These are phyloP conservation scores for Syncephalastrum monosporum DNA, from an alignment of 371 early-diverging fungal species.

Conservation along the genomic window DNA sequence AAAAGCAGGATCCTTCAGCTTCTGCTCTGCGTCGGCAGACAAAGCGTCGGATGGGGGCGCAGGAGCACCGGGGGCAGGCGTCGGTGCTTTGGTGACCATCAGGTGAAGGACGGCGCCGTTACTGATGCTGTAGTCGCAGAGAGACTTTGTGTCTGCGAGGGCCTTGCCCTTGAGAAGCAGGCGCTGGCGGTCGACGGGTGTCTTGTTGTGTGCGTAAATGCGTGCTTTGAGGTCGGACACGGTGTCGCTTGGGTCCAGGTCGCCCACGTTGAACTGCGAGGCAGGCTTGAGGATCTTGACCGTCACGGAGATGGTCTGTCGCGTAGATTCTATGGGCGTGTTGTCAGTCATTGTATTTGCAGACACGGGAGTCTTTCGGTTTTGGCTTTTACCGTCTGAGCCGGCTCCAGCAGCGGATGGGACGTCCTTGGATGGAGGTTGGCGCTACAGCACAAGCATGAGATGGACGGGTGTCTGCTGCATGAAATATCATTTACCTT, in stretches of 20 bases:
- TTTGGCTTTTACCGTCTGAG: too few species aligned
- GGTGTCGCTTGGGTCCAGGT: conserved; percentile 26
- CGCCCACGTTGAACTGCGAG: conserved; percentile 33
- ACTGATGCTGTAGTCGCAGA: conserved; percentile 48
- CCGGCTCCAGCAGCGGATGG: too few species aligned
- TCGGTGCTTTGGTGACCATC: conserved; percentile 50
- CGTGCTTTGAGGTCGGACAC: conserved; percentile 45
- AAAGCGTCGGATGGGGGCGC: not conserved
- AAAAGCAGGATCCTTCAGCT: conserved; percentile 29
- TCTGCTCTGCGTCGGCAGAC: conserved; percentile 27
- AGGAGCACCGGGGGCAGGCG: conserved; percentile 6
- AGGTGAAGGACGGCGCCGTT: conserved; percentile 50
- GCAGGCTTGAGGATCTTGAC: conserved; percentile 51
- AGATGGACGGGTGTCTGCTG: not conserved
- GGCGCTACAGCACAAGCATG: not conserved
- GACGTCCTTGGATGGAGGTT: conserved; percentile 1
- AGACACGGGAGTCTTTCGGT: too few species aligned
- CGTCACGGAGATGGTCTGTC: conserved; percentile 22
- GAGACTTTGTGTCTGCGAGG: conserved; percentile 51
- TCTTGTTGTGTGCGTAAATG: conserved; percentile 38
- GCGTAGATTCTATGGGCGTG: too few species aligned
- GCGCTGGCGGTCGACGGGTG: conserved; percentile 47
- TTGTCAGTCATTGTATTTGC: too few species aligned
- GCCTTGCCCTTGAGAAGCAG: conserved; percentile 66
- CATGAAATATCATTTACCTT: conserved; percentile 23